Evolutionary conservation across 257 asterid species (phyloP), one percentile per base, ranked within the genome.

Genomic region (Capsicum chinense): DNA sequence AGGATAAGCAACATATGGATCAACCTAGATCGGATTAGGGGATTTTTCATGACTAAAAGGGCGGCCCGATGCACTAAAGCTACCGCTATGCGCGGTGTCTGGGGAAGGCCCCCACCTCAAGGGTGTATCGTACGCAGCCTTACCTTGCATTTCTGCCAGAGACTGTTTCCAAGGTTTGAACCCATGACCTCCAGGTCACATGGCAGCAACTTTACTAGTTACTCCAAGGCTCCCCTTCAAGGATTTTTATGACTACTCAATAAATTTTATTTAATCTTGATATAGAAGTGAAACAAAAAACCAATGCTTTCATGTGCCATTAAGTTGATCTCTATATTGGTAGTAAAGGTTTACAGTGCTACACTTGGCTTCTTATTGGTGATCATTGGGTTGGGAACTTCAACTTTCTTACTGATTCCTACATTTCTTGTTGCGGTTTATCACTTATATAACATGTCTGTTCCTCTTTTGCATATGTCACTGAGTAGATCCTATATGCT

Each of bases 371-470:
- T 70, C 42, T 42, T 42, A n/a, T 19, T 73, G 42, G 59, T n/a
- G 42, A 48, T 71, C 80, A 73, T 73, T 73, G 42, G 42, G 17
- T 71, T 71, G 79, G 79, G 79, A 71, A 44, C 57, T 71, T 71
- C 9, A 70, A 39, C 35, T 70, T 16, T 42, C 79, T 70, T 42
- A 70, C 16, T 56, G 56, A 42, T 33, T 16, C 54, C 6, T 39
- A 70, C 79, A 70, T 70, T 42, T 33, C 56, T 42, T 70, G 56
- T 44, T 70, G 56, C 16, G 4, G 56, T 33, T 70, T 67, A 35
- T 67, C 79, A 70, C 79, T 9, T 9, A 70, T 39, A 70, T 70
- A n/a, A 3, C 17, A n/a, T 47, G 16, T 47, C 17, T 48, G 4
- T 50, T 73, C 21, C 48, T 52, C 64, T 26, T 26, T 76, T 33